Evolutionary conservation across 1,284 basidiomycete genomes (phyloP).

Genomic region (Ganoderma lingzhi): DNA sequence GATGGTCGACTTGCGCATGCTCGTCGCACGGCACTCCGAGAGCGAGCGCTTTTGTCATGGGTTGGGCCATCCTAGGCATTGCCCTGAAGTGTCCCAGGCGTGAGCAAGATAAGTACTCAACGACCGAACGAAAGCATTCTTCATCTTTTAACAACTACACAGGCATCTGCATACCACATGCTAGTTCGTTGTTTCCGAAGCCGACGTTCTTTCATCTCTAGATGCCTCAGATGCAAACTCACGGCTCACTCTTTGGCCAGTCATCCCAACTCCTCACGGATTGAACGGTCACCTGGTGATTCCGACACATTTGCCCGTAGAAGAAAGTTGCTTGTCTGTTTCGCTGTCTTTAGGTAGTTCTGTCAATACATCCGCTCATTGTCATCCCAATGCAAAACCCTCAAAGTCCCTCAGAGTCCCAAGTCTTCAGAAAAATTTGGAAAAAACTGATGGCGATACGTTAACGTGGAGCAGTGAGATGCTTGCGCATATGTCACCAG

Average conservation of each 20-base stretch:
- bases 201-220: conserved; percentile 58
- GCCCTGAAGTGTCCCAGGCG: conserved; percentile 60
- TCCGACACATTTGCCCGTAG: conserved; percentile 50
- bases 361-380: background rate
- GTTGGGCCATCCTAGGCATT: no score
- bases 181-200: conserved; percentile 47
- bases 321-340: background rate
- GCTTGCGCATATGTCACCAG: no score
- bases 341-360: background rate
- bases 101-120: conserved; percentile 30
- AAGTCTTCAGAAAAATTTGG: no score
- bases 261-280: conserved; percentile 53
- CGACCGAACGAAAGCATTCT: background rate
- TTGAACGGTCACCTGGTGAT: conserved; percentile 70
- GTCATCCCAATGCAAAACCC: background rate
- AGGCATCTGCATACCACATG: conserved; percentile 66
- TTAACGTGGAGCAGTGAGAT: no score
- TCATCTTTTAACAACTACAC: conserved; percentile 73
- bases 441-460: no score
- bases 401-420: background rate
- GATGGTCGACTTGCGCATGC: no score
- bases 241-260: conserved; percentile 69
- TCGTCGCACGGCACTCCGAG: background rate
- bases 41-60: background rate
- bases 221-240: conserved; percentile 59